These are phyloP conservation scores for Globisporangium emineosum DNA, from an alignment of 352 stramenopile genomes.

Conservation along the genomic window DNA sequence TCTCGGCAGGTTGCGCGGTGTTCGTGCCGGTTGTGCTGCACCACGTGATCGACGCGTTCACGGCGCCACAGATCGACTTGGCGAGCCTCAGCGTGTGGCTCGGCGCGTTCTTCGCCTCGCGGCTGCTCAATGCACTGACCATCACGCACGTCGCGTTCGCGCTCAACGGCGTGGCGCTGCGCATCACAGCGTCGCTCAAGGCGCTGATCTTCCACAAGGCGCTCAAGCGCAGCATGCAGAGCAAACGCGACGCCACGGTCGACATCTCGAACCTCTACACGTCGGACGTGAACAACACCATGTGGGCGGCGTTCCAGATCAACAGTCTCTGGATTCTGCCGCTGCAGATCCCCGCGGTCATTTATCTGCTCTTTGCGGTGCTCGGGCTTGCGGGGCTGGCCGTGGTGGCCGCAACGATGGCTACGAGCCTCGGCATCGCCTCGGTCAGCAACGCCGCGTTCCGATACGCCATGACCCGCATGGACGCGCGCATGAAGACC, in stretches of 20 bases:
- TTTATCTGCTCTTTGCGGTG: conserved; percentile 35
- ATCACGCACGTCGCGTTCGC: conserved; percentile 24
- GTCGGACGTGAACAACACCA: conserved; percentile 28
- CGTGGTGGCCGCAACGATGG: conserved; percentile 28
- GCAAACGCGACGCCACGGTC: conserved; percentile 3
- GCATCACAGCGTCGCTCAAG: conserved; percentile 24
- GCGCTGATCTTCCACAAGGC: conserved; percentile 41
- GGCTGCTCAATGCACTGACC: conserved; percentile 32
- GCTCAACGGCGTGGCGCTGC: conserved; percentile 27
- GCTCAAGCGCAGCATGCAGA: conserved; percentile 18
- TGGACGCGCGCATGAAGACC: conserved; percentile 88
- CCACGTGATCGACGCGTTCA: conserved; percentile 37
- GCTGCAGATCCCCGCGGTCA: conserved; percentile 29
- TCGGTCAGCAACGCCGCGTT: conserved; percentile 40
- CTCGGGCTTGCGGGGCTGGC: conserved; percentile 30
- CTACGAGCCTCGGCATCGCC: conserved; percentile 48
- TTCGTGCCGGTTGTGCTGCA: conserved; percentile 30
- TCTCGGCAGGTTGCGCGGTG: neutral
- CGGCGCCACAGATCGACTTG: conserved; percentile 23
- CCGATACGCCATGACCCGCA: conserved; percentile 75
- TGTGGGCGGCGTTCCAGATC: conserved; percentile 30
- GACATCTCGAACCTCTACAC: conserved; percentile 44
- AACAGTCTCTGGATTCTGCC: conserved; percentile 47
- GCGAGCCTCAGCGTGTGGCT: conserved; percentile 25
- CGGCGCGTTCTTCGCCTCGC: conserved; percentile 31